Percentiles rank a stretch among this genome's conserved stretches.
These are phyloP conservation scores for Oryza australiensis DNA, from an alignment of 176 grass and related monocot genomes.

Conservation along the genomic window DNA sequence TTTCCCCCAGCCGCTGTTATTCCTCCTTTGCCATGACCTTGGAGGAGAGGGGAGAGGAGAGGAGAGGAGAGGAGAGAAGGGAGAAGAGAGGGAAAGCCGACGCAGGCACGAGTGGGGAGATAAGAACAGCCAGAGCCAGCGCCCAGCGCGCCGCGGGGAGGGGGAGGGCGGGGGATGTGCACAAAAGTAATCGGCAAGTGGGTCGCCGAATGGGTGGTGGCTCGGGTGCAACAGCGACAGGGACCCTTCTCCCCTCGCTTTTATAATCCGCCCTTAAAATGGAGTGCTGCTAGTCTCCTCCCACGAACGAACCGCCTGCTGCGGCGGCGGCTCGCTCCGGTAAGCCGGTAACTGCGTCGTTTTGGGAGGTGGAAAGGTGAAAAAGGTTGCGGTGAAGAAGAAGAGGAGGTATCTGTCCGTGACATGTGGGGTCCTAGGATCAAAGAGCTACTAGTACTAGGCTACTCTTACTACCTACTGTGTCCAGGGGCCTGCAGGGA, in stretches of 20 bases:
- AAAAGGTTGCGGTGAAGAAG: not conserved
- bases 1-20: not conserved
- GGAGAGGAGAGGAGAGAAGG: not conserved
- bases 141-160: not conserved
- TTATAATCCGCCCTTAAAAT: conserved; percentile 36
- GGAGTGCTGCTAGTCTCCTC: not conserved
- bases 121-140: conserved; percentile 34
- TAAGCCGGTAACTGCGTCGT: not conserved
- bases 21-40: conserved; percentile 49
- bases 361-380: not conserved
- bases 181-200: conserved; percentile 19
- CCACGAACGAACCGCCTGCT: conserved; percentile 34
- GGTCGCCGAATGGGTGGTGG: conserved; percentile 25
- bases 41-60: not conserved
- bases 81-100: not conserved
- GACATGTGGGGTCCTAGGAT: conserved; percentile 4
- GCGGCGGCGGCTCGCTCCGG: not conserved
- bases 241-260: not conserved
- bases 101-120: conserved; percentile 19
- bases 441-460: not conserved
- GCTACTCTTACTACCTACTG: no score
- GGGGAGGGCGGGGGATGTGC: no score
- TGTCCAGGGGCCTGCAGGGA: not conserved
- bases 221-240: conserved; percentile 40
- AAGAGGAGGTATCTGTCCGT: not conserved